A percentile compares a stretch with the other conserved stretches of the same genome.
These are phyloP conservation scores for Pseudofabraea citricarpa DNA, from an alignment of 2,329 filamentous ascomycete species.

Conservation along the genomic window DNA sequence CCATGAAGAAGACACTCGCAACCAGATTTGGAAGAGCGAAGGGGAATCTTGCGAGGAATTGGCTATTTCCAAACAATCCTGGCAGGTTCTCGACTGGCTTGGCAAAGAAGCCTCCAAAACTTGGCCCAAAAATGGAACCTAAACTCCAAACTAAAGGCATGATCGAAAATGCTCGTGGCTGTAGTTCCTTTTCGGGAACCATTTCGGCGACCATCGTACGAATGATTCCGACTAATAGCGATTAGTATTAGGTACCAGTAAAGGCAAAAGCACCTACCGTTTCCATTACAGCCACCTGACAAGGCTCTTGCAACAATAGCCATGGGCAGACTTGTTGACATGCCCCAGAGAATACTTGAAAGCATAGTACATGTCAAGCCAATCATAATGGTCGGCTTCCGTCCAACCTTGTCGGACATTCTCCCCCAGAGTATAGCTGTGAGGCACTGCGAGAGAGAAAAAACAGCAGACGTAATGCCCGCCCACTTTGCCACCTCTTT, in stretches of 20 bases:
- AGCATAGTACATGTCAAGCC: slow-evolving; percentile 77
- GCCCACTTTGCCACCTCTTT: slow-evolving; percentile 76
- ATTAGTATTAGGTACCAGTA: too few relatives aligned
- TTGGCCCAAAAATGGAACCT: slow-evolving; percentile 82
- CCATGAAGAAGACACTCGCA: slow-evolving; percentile 68
- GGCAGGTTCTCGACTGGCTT: slow-evolving; percentile 75
- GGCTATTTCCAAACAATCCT: slow-evolving; percentile 58
- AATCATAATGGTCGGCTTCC: slow-evolving; percentile 74
- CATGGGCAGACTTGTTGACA: slow-evolving; percentile 75
- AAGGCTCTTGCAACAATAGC: slow-evolving; percentile 72
- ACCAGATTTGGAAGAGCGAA: slow-evolving; percentile 83
- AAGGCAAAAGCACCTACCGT: slow-evolving; percentile 46
- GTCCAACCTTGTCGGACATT: slow-evolving; percentile 71
- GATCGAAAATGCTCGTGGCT: slow-evolving; percentile 83
- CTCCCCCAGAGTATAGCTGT: slow-evolving; percentile 74
- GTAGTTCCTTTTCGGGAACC: slow-evolving; percentile 80
- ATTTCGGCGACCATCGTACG: slow-evolving; percentile 90
- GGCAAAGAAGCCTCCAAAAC: slow-evolving; percentile 81
- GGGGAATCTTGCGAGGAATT: slow-evolving; percentile 70
- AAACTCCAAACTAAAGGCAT: slow-evolving; percentile 92
- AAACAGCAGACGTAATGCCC: slow-evolving; percentile 67
- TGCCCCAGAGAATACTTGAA: slow-evolving; percentile 76
- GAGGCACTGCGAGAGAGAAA: slow-evolving; percentile 66
- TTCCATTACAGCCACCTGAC: slow-evolving; percentile 83
- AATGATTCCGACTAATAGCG: slow-evolving; percentile 79